Conservation (phyloP, 2,329 filamentous ascomycete genomes). For the Trichophyton verrucosum region DNA sequence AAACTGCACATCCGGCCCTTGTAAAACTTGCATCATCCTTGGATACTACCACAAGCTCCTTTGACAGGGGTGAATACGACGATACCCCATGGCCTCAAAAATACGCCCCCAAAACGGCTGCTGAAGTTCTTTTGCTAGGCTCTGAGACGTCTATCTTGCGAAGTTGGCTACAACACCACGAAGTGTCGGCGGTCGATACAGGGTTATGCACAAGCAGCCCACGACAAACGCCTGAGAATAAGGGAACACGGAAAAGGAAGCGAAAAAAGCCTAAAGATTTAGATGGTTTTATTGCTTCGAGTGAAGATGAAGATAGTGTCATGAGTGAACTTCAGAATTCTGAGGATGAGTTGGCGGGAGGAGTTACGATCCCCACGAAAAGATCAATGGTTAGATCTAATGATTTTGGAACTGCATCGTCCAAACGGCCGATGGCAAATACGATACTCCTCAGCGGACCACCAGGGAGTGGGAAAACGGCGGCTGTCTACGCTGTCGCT, state of each 20-base stretch:
- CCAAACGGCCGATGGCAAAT: slow-evolving; percentile 47
- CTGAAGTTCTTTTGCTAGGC: slow-evolving; percentile 63
- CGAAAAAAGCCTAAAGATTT: slow-evolving; percentile 58
- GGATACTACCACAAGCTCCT: slow-evolving; percentile 55
- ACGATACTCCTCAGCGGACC: slow-evolving; percentile 81
- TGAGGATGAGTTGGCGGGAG: slow-evolving; percentile 31
- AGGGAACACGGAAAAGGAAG: slow-evolving; percentile 36
- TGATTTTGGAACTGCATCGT: slow-evolving; percentile 24
- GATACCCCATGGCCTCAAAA: slow-evolving; percentile 65
- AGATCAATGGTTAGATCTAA: slow-evolving; percentile 33
- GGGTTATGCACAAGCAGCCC: slow-evolving; percentile 21
- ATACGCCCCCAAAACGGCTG: slow-evolving; percentile 59
- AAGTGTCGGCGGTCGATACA: slow-evolving; percentile 63
- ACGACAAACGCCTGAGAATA: slow-evolving; percentile 19
- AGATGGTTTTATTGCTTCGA: slow-evolving; percentile 68
- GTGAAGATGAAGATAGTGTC: slow-evolving; percentile 59
- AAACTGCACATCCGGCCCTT: slow-evolving; percentile 45
- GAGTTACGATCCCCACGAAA: slow-evolving; percentile 25
- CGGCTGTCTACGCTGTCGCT: slow-evolving; percentile 79
- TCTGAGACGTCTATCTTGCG: slow-evolving; percentile 58
- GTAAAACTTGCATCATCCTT: slow-evolving; percentile 49
- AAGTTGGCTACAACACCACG: slow-evolving; percentile 68
- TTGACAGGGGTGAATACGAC: slow-evolving; percentile 69
- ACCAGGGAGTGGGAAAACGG: slow-evolving; percentile 83
- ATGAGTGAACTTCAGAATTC: slow-evolving; percentile 55